Evolutionary conservation across 2,329 filamentous ascomycete genomes (phyloP), one percentile per base, ranked within the genome.

Genomic region (Domatiomyces globalis): DNA sequence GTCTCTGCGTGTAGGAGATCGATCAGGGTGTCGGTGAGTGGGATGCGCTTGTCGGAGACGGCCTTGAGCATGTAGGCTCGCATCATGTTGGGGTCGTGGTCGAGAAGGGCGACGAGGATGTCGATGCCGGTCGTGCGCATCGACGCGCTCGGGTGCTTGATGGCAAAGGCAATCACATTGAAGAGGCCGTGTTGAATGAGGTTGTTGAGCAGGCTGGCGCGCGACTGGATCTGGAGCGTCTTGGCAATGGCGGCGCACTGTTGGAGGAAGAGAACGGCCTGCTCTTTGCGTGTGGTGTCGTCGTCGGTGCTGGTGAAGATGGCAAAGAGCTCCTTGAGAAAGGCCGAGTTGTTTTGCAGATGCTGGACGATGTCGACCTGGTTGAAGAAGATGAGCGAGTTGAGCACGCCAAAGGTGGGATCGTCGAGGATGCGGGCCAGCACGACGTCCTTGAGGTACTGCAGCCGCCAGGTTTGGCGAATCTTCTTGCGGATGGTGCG

Each of bases 401-500:
- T 98, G 58, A 98, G 81, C 22, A 96, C 89, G 20, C 87, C 94
- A 67, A 96, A 98, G 18, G 92, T 98, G 48, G 90, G 90, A 66
- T 98, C 92, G 68, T 98, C 92, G 55, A 98, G 76, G 57, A 98
- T 96, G 56, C 92, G 81, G 27, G 92, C 92, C 44, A 98, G 77
- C 1, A 96, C 90, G n/a, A 98, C 92, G 63, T 98, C 92, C 67
- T 96, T 98, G 50, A 98, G 76, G 65, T 98, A 98, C 64, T 95
- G 89, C 33, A 98, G 72, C 42, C 92, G 85, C 71, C 95, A 95
- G 1, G 92, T 96, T 66, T 89, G 87, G 64, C 95, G 89, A 42
- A 98, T 96, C 72, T 96, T 96, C 61, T 80, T 83, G 59, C 83
- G 81, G 56, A 95, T 86, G 49, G 78, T 71, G 5, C 82, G 77